Evolutionary conservation across 2,329 filamentous ascomycete species (phyloP).

Genomic region (Pseudogymnoascus sp.): DNA sequence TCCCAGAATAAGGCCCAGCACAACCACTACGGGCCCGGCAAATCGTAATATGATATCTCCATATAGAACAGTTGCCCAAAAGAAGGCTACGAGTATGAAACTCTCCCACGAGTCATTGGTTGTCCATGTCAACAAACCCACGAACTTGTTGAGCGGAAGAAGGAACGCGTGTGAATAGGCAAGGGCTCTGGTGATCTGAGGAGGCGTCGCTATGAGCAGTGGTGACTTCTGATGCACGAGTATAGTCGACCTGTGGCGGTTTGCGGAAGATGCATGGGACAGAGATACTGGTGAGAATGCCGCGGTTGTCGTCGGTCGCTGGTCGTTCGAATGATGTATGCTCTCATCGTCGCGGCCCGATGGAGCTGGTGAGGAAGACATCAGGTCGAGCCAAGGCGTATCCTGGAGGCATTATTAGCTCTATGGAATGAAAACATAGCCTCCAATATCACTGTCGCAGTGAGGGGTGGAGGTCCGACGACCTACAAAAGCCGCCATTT

Average conservation of each 20-base stretch:
- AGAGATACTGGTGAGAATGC: conserved; percentile 81
- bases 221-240: conserved; percentile 96
- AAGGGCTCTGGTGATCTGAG: conserved; percentile 85
- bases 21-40: conserved; percentile 75
- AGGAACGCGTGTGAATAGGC: conserved; percentile 95
- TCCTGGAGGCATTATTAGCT: conserved; percentile 22
- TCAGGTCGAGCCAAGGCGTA: conserved; percentile 28
- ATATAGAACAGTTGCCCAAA: conserved; percentile 82
- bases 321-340: conserved; percentile 24
- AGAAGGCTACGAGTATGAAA: conserved; percentile 75
- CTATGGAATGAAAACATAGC: neutral
- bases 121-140: conserved; percentile 86
- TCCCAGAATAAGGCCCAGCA: conserved; percentile 69
- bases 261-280: conserved; percentile 51
- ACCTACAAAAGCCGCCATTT: conserved; percentile 29
- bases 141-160: conserved; percentile 75
- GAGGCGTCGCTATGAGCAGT: conserved; percentile 82
- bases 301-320: conserved; percentile 66
- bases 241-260: conserved; percentile 78
- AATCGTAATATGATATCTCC: conserved; percentile 74
- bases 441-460: neutral
- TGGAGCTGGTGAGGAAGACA: conserved; percentile 26
- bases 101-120: conserved; percentile 93
- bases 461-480: conserved; percentile 11
- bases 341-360: conserved; percentile 23